Conservation (phyloP, 805 yeast species). For the Metschnikowia lunata region DNA sequence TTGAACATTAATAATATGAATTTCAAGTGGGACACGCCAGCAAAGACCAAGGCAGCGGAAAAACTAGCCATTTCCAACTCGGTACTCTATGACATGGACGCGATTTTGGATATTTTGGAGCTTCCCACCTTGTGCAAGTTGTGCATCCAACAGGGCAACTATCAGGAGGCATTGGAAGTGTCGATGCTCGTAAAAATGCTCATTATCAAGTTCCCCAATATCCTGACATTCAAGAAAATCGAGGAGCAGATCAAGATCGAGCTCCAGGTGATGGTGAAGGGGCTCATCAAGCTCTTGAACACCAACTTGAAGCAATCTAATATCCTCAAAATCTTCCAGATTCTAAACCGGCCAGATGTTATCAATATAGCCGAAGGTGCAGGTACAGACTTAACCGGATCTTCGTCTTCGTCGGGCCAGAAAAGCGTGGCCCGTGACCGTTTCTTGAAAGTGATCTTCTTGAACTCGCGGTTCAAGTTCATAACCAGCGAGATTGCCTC, state of each 20-base stretch:
- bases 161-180: conserved; percentile 84
- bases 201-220: conserved; percentile 61
- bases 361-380: conserved; percentile 5
- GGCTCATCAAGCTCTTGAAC: conserved; percentile 61
- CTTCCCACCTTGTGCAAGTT: conserved; percentile 77
- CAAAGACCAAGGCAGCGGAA: conserved; percentile 6
- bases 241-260: conserved; percentile 52
- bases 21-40: conserved; percentile 2
- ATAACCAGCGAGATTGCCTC: conserved; percentile 58
- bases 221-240: conserved; percentile 47
- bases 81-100: conserved; percentile 60
- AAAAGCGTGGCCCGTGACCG: conserved; percentile 11
- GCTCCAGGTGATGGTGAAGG: conserved; percentile 61
- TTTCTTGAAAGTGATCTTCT: conserved; percentile 48
- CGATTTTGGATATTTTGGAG: conserved; percentile 72
- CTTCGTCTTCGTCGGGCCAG: not conserved
- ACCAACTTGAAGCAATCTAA: conserved; percentile 79
- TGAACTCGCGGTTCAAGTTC: conserved; percentile 66
- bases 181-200: conserved; percentile 70
- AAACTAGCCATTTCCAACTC: conserved; percentile 24
- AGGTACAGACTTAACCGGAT: not conserved
- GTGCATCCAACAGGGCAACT: conserved; percentile 83
- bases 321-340: conserved; percentile 71
- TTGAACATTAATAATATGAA: conserved; percentile 5
- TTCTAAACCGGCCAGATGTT: conserved; percentile 64